Base-by-base conservation (phyloP, 140 eudicot species). In the Cichorium intybus region DNA sequence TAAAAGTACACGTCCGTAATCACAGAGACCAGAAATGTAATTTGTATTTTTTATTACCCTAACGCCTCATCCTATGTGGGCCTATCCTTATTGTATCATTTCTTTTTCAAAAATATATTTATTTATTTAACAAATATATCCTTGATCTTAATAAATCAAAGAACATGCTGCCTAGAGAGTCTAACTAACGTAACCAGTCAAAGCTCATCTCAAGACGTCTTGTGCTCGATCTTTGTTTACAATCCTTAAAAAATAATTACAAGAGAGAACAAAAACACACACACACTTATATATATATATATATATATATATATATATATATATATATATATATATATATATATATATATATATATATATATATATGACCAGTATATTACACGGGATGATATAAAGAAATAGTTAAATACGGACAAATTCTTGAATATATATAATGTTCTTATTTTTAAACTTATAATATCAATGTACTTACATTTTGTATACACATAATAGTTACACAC, bases 41-140 rank as follows among this genome's bases (percentile, higher is more conserved):
- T n/a, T n/a, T n/a, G n/a, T n/a, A n/a, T 48, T 16, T 56, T 56
- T 56, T 27, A 56, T 56, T 59, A 58, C 18, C 27, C 52, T 45
- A 54, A 55, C 76, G 51, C 64, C 62, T 70, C 54, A 70, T 35
- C 62, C 43, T 43, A 54, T 67, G 49, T 43, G 49, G 7, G 17
- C 8, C 49, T 20, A 14, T 43, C 7, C 14, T 43, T 43, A 14
- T 15, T 43, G 18, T 14, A 43, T 43, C 49, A 43, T 43, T 14
- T 15, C 7, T 43, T 43, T 5, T 43, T 43, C 4, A 0, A 14
- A 39, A 14, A 43, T 43, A 4, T 43, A 43, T 43, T 3, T 15
- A 43, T 14, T n/a, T n/a, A n/a, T n/a, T n/a, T 4, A 43, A 14
- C 5, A 43, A 43, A 15, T 43, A 43, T 14, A 43, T 43, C 49